A percentile compares a stretch with the other conserved stretches of the same genome.
These are phyloP conservation scores for Rehmannia glutinosa DNA, from an alignment of 257 asterid species.

Conservation along the genomic window DNA sequence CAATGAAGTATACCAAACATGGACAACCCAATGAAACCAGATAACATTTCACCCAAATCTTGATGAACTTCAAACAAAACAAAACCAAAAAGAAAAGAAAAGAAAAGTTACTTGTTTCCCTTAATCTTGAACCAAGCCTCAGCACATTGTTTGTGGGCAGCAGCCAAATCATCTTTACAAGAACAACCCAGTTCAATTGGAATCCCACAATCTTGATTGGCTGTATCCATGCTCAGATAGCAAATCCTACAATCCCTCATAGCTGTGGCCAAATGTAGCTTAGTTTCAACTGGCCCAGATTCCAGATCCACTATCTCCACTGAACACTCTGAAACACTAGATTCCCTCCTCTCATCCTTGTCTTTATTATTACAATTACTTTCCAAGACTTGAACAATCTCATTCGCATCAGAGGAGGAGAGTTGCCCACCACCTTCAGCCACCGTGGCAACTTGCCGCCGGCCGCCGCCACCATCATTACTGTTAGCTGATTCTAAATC, in stretches of 20 bases:
- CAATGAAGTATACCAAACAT: too few species aligned
- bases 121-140: conserved; percentile 87
- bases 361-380: conserved; percentile 12
- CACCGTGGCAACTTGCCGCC: conserved; percentile 10
- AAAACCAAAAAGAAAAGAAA: not conserved
- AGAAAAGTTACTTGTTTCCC: conserved; percentile 63
- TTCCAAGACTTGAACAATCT: conserved; percentile 35
- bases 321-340: conserved; percentile 59
- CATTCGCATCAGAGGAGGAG: conserved; percentile 22
- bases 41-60: not conserved
- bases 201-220: conserved; percentile 51
- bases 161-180: conserved; percentile 79
- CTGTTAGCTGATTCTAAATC: conserved; percentile 38
- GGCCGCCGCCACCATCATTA: conserved; percentile 5
- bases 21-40: not conserved
- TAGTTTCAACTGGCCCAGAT: conserved; percentile 24
- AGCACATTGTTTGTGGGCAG: conserved; percentile 84
- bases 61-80: not conserved
- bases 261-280: conserved; percentile 23
- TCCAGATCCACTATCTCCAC: conserved; percentile 73
- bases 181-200: conserved; percentile 75
- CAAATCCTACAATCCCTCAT: conserved; percentile 80
- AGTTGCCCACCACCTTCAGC: conserved; percentile 6
- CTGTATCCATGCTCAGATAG: conserved; percentile 60
- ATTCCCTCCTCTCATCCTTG: conserved; percentile 35